These are phyloP conservation scores for Fusarium oxysporum DNA, from an alignment of 2,329 filamentous ascomycete species.

Conservation along the genomic window DNA sequence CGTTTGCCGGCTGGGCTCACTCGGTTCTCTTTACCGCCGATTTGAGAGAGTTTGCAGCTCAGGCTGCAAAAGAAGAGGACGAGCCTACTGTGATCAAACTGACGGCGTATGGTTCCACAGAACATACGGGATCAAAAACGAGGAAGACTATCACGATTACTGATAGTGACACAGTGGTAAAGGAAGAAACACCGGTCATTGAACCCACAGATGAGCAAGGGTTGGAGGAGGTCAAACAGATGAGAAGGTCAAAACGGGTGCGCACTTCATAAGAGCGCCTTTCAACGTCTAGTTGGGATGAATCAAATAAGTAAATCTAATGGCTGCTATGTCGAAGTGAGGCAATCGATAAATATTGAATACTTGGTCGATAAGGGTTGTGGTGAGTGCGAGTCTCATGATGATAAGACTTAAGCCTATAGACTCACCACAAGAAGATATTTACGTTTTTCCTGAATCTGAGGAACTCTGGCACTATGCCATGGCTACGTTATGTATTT, in stretches of 20 bases:
- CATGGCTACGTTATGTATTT: background rate
- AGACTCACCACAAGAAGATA: background rate
- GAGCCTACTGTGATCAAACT: constrained; percentile 24
- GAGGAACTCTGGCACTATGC: background rate
- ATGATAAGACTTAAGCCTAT: background rate
- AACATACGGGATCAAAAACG: constrained; percentile 40
- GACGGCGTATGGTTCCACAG: constrained; percentile 15
- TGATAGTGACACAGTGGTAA: constrained; percentile 28
- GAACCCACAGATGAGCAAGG: constrained; percentile 28
- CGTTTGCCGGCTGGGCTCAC: constrained; percentile 97
- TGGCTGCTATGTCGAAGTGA: background rate
- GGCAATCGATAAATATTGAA: background rate
- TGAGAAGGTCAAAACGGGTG: constrained; percentile 46
- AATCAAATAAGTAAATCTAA: background rate
- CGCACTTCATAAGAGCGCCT: constrained; percentile 32
- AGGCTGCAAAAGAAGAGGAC: constrained; percentile 49
- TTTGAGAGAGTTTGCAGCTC: constrained; percentile 83
- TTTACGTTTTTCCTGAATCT: background rate
- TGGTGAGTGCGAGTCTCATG: background rate
- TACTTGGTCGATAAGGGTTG: background rate
- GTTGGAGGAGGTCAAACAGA: constrained; percentile 16
- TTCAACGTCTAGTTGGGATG: background rate
- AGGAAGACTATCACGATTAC: constrained; percentile 39
- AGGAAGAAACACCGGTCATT: constrained; percentile 27
- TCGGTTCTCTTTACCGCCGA: constrained; percentile 97